These are phyloP conservation scores for Malus hybrid DNA, from an alignment of 331 rosid species.

Conservation along the genomic window DNA sequence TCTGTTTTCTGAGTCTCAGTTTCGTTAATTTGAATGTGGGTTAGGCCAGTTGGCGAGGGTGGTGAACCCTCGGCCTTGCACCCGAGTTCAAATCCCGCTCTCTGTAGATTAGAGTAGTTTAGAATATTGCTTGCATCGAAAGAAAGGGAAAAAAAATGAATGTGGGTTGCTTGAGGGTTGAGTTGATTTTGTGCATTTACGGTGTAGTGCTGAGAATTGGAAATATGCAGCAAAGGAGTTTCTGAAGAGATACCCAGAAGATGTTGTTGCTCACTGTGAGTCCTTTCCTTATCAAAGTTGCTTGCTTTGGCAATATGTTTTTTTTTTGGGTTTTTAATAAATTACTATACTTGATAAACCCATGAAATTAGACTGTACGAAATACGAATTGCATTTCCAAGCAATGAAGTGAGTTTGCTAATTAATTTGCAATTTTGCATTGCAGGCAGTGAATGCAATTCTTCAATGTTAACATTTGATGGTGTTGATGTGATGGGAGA, in stretches of 20 bases:
- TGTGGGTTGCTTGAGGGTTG: too few species aligned
- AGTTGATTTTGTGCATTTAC: neutral
- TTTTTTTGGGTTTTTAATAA: neutral
- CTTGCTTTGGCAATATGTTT: neutral
- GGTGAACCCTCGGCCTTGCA: too few species aligned
- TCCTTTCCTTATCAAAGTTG: neutral
- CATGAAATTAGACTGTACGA: neutral
- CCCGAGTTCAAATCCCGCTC: too few species aligned
- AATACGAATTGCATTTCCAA: neutral
- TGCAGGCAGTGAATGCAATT: conserved; percentile 82
- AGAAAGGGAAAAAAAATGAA: too few species aligned
- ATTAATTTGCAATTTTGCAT: conserved; percentile 24
- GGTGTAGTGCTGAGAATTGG: conserved; percentile 71
- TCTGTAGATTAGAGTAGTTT: too few species aligned
- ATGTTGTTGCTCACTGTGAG: conserved; percentile 77
- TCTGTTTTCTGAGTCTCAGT: neutral
- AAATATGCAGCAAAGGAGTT: conserved; percentile 67
- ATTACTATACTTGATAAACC: neutral
- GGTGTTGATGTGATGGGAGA: conserved; percentile 89
- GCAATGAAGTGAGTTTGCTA: conserved; percentile 16
- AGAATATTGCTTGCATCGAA: too few species aligned
- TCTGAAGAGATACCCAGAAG: conserved; percentile 46
- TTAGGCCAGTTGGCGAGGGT: neutral
- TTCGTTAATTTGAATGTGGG: neutral
- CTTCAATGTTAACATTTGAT: conserved; percentile 58